Base-by-base conservation (phyloP, 2,329 filamentous ascomycete genomes). In the Hypoxylon sp. region DNA sequence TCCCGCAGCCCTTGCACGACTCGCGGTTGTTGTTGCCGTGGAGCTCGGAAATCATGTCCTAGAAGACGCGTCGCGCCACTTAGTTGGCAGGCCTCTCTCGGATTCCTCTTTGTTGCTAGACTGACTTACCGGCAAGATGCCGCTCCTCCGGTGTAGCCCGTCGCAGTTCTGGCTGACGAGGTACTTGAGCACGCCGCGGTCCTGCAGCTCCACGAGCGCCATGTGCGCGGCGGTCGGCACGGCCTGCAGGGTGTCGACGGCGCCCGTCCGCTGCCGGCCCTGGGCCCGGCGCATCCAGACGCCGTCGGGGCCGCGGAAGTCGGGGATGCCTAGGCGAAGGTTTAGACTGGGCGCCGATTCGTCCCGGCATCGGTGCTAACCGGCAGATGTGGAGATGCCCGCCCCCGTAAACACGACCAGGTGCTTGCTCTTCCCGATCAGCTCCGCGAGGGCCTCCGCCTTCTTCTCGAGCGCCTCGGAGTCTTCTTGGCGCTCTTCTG, bases 21-120 rank as follows among this genome's bases (percentile, higher is more conserved):
- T 81, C 79, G 0, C 74, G 73, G 37, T 80, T 81, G 29, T 73
- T 80, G 41, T 81, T 81, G 0, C 78, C 78, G 24, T 81, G 79
- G 0, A 81, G 70, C 51, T 81, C 78, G 0, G 78, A 79, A 40
- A 81, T 78, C 8, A 48, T 73, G 6, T 75, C 70, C 77, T 79
- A 35, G 23, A 31, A 17, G 15, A 11, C 5, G n/a, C 31, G 21
- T 13, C 5, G 6, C 13, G 51, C 43, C 31, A 47, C n/a, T 11
- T 4, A 13, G 11, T 42, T 5, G 17, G n/a, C 8, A 20, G 11
- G 11, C 37, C 13, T 9, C 20, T 26, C n/a, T n/a, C n/a, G 11
- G 17, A 24, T 7, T 1, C 13, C 3, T 1, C 8, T 27, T 23
- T 20, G 6, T 9, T 4, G 6, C 15, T 4, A 33, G n/a, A 20